Conservation (phyloP, 2,329 filamentous ascomycete species). For the Scedosporium minutisporum region DNA sequence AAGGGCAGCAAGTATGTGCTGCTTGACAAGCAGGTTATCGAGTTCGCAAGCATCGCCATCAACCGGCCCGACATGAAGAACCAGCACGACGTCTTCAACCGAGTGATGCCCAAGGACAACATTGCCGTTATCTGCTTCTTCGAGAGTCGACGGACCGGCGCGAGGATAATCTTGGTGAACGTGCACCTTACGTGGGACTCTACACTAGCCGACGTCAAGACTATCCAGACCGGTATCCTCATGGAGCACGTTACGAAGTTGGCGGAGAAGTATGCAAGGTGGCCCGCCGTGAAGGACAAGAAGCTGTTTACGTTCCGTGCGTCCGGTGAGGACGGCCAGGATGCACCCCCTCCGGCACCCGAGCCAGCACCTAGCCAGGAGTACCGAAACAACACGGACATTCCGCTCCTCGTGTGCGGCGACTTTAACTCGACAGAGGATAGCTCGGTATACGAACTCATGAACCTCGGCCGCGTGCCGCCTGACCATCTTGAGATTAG, state of each 20-base stretch:
- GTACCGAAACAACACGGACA: slow-evolving; percentile 76
- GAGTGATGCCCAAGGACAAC: slow-evolving; percentile 96
- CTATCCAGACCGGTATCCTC: slow-evolving; percentile 89
- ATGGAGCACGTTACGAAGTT: slow-evolving; percentile 86
- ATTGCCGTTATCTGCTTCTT: slow-evolving; percentile 89
- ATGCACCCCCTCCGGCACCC: slow-evolving; percentile 42
- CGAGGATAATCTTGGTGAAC: slow-evolving; percentile 85
- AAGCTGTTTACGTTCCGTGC: slow-evolving; percentile 36
- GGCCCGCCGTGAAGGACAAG: slow-evolving; percentile 76
- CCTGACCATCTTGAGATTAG: slow-evolving; percentile 73
- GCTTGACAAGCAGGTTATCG: slow-evolving; percentile 87
- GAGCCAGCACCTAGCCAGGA: slow-evolving; percentile 75
- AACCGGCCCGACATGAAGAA: slow-evolving; percentile 95
- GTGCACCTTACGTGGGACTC: slow-evolving; percentile 95
- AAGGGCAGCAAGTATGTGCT: slow-evolving; percentile 91
- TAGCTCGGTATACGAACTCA: slow-evolving; percentile 84
- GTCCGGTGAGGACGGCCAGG: slow-evolving; percentile 24
- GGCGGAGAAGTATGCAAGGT: slow-evolving; percentile 74
- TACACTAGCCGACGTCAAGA: slow-evolving; percentile 82
- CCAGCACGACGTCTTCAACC: slow-evolving; percentile 95
- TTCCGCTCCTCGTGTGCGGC: slow-evolving; percentile 83
- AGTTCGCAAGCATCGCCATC: slow-evolving; percentile 86
- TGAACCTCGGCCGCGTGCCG: slow-evolving; percentile 69
- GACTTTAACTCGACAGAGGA: slow-evolving; percentile 89
- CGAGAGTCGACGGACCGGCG: slow-evolving; percentile 84